phyloP scores from a whole-genome alignment of 352 stramenopile species.

The Peronospora tabacina region DNA sequence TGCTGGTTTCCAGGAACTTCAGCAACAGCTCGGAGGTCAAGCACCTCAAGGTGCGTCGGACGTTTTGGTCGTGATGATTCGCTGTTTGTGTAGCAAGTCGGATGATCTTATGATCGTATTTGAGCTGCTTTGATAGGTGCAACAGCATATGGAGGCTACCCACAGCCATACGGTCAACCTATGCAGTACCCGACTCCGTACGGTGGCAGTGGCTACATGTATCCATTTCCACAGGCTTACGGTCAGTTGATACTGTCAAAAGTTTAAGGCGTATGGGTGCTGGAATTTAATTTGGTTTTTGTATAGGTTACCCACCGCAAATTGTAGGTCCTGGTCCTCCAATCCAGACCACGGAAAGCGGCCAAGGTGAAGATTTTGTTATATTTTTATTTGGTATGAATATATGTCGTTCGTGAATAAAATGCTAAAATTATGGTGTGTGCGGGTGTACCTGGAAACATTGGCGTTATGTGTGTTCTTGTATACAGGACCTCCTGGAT shows the following conservation, averaged over 20 bases:
- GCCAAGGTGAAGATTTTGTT: constrained; percentile 53
- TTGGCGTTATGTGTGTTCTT: constrained; percentile 37
- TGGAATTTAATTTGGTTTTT: neutral
- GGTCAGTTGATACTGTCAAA: constrained; percentile 27
- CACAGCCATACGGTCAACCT: constrained; percentile 67
- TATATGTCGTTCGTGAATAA: constrained; percentile 40
- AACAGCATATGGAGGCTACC: constrained; percentile 59
- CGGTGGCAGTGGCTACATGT: constrained; percentile 72
- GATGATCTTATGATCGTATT: neutral
- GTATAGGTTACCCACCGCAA: constrained; percentile 68
- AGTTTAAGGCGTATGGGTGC: constrained; percentile 1
- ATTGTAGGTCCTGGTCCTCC: constrained; percentile 75
- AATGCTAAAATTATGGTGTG: constrained; percentile 31
- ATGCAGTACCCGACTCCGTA: constrained; percentile 76
- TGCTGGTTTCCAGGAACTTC: constrained; percentile 26
- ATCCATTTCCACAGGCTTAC: constrained; percentile 78
- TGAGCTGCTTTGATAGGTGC: constrained; percentile 12
- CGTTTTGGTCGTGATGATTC: neutral
- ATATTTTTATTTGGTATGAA: constrained; percentile 6
- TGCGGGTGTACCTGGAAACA: constrained; percentile 34
- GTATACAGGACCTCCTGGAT: constrained; percentile 85
- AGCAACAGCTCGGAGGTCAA: constrained; percentile 35
- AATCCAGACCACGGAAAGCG: constrained; percentile 85
- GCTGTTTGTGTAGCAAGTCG: neutral
- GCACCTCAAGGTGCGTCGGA: constrained; percentile 36